Conservation (phyloP, 495 filamentous ascomycete species). For the Hypomontagnella monticulosa region DNA sequence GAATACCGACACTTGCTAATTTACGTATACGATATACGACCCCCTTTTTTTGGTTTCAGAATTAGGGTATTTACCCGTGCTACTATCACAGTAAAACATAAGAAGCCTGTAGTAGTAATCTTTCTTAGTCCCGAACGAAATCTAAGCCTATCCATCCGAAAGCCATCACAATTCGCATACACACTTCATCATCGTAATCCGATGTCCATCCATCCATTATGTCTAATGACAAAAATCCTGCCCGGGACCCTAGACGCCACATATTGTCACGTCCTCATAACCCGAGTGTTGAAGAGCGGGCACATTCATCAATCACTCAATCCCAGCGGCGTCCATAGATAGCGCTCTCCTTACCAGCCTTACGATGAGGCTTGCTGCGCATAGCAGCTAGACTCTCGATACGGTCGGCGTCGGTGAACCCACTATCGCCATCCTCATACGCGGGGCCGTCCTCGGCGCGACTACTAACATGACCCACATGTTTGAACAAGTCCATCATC, state of each 20-base stretch:
- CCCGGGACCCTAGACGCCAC: constrained; percentile 1
- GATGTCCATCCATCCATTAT: background rate
- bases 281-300: background rate
- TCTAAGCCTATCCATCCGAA: background rate
- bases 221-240: no score
- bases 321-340: constrained; percentile 53
- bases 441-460: background rate
- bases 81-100: no score
- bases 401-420: constrained; percentile 34
- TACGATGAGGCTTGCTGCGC: constrained; percentile 22
- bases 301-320: constrained; percentile 19
- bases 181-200: no score
- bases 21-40: no score
- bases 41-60: no score
- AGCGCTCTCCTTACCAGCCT: constrained; percentile 44
- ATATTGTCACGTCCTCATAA: background rate
- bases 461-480: constrained; percentile 49
- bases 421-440: background rate
- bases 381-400: constrained; percentile 5
- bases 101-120: no score
- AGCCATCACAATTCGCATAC: no score
- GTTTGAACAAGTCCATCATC: constrained; percentile 87
- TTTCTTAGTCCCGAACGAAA: no score
- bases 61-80: no score
- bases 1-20: no score